Conservation (phyloP, 306 rosid species). For the Clitoria ternatea region DNA sequence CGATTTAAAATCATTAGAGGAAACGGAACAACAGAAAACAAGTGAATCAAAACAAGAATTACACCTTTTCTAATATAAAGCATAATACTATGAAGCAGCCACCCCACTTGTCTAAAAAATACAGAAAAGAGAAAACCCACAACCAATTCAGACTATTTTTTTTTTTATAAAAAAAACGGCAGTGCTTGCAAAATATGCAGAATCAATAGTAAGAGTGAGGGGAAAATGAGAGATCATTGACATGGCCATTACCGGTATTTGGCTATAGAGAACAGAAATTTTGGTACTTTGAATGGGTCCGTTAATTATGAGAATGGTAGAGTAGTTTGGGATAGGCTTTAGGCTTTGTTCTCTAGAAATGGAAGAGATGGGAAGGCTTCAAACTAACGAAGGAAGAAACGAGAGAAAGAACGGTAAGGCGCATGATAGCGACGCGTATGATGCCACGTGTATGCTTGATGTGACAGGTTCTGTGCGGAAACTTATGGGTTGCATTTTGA, state of each 20-base stretch:
- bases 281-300: not conserved
- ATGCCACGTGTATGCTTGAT: constrained; percentile 33
- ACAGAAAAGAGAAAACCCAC: not conserved
- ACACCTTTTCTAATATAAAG: not conserved
- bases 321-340: not conserved
- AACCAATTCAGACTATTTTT: not conserved
- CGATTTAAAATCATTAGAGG: not conserved
- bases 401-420: not conserved
- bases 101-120: not conserved
- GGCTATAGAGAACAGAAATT: not conserved
- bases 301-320: not conserved
- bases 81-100: not conserved
- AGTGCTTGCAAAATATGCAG: not conserved
- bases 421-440: constrained; percentile 16
- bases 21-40: not conserved
- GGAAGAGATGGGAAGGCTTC: not conserved
- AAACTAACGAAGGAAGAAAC: not conserved
- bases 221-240: not conserved
- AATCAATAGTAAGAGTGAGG: not conserved
- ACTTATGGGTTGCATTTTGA: too few relatives aligned
- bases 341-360: not conserved
- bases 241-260: not conserved
- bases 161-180: not conserved
- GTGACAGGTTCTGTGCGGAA: not conserved
- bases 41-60: not conserved